phyloP scores from a whole-genome alignment of 441 rosid species.

The Macaranga tanarius region DNA sequence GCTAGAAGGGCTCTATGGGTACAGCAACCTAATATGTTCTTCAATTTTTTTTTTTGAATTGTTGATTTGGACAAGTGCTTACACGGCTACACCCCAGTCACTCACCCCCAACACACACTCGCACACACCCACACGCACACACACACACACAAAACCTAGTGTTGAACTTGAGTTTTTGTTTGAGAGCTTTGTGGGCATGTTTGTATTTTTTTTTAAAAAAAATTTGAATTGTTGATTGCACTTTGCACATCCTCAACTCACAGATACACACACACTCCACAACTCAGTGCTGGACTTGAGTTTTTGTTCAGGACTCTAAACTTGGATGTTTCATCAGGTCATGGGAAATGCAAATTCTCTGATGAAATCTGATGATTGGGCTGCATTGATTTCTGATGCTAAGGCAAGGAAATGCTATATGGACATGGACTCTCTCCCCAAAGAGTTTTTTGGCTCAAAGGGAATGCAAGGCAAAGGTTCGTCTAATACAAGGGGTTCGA shows the following conservation, averaged over 20 bases:
- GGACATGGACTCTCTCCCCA: slow-evolving; percentile 91
- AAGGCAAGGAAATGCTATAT: slow-evolving; percentile 82
- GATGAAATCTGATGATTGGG: slow-evolving; percentile 90
- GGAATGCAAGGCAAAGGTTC: slow-evolving; percentile 60
- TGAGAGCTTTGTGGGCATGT: no score
- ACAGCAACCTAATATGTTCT: slow-evolving; percentile 28
- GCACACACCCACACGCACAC: background rate
- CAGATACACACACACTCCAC: background rate
- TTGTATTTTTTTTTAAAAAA: no score
- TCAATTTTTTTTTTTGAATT: background rate
- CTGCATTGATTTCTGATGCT: slow-evolving; percentile 83
- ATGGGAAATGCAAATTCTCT: slow-evolving; percentile 97
- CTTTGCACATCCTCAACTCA: background rate
- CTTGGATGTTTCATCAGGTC: slow-evolving; percentile 52
- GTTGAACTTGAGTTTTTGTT: background rate
- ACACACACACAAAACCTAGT: no score
- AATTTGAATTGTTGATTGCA: slow-evolving; percentile 3
- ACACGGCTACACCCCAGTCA: background rate
- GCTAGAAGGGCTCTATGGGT: slow-evolving; percentile 96
- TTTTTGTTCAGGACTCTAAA: background rate
- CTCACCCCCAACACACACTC: background rate
- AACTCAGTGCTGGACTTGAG: background rate
- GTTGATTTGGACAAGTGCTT: no score
- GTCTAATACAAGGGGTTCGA: slow-evolving; percentile 56
- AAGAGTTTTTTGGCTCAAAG: slow-evolving; percentile 55